phyloP scores from a whole-genome alignment of 371 early-diverging fungal species.

The Zychaea mexicana region DNA sequence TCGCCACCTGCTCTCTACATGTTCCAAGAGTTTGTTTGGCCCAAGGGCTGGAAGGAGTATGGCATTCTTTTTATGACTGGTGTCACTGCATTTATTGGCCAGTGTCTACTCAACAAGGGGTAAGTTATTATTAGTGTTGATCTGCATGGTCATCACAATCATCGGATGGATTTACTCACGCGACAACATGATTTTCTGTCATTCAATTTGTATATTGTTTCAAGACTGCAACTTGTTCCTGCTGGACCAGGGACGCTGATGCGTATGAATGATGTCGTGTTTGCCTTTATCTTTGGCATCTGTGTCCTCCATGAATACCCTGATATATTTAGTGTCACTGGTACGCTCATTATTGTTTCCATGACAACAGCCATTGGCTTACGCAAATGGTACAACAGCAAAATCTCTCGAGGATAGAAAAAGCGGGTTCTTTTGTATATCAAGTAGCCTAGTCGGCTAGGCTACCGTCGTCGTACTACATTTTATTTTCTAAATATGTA shows the following conservation, averaged over 20 bases:
- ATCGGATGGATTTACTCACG: conserved; percentile 11
- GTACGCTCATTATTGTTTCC: conserved; percentile 67
- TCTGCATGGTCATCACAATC: neutral
- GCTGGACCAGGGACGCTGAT: conserved; percentile 59
- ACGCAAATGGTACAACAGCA: conserved; percentile 51
- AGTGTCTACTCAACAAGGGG: conserved; percentile 74
- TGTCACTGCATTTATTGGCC: conserved; percentile 68
- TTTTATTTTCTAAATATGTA: too few relatives aligned
- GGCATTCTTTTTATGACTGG: conserved; percentile 52
- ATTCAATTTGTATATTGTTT: conserved; percentile 53
- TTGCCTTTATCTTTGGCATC: conserved; percentile 78
- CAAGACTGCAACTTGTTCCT: conserved; percentile 13
- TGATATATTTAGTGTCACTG: conserved; percentile 51
- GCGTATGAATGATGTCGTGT: conserved; percentile 83
- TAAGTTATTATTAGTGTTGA: conserved; percentile 20
- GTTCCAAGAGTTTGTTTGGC: conserved; percentile 25
- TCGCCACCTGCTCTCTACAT: conserved; percentile 34
- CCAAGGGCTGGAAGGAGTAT: conserved; percentile 29
- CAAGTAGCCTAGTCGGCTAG: too few relatives aligned
- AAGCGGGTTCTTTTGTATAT: neutral
- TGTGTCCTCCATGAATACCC: conserved; percentile 71
- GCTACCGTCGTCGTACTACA: too few relatives aligned
- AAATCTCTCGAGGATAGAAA: neutral
- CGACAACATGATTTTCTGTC: conserved; percentile 71
- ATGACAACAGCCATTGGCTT: conserved; percentile 72